phyloP scores from a whole-genome alignment of 345 rosid species.

The Odontarrhena argentea region DNA sequence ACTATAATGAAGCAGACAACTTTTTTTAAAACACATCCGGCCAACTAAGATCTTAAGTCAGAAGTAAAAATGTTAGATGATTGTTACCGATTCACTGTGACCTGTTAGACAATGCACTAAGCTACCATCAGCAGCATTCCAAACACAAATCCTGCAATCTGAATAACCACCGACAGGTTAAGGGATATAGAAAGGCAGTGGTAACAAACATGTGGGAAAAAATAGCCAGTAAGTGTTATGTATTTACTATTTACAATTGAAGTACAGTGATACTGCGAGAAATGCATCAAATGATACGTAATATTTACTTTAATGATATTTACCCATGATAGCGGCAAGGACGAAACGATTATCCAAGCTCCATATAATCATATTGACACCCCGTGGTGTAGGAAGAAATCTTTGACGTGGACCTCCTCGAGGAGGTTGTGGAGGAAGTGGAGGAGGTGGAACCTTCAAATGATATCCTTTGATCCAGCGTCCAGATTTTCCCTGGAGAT shows the following conservation, averaged over 20 bases:
- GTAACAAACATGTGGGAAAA: conserved; percentile 19
- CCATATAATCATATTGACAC: conserved; percentile 99
- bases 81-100: conserved; percentile 88
- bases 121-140: conserved; percentile 99
- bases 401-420: conserved; percentile 99
- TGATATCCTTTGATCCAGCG: conserved; percentile 93
- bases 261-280: conserved; percentile 18
- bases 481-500: conserved; percentile 78
- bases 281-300: conserved; percentile 15
- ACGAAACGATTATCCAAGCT: conserved; percentile 98
- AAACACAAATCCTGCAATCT: conserved; percentile 99
- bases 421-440: conserved; percentile 96
- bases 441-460: conserved; percentile 99
- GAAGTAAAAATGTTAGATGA: conserved; percentile 29
- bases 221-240: conserved; percentile 6
- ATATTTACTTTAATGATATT: conserved; percentile 32
- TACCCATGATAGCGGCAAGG: conserved; percentile 99
- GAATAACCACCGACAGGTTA: conserved; percentile 39
- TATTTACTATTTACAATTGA: not conserved
- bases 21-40: not conserved
- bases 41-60: conserved; percentile 30
- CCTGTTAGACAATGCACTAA: conserved; percentile 97
- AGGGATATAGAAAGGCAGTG: conserved; percentile 25
- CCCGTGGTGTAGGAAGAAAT: conserved; percentile 95
- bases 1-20: conserved; percentile 4